A percentile compares a stretch with the other conserved stretches of the same genome.
These are phyloP conservation scores for Hypoxylon intermedium DNA, from an alignment of 495 filamentous ascomycete genomes.

Conservation along the genomic window DNA sequence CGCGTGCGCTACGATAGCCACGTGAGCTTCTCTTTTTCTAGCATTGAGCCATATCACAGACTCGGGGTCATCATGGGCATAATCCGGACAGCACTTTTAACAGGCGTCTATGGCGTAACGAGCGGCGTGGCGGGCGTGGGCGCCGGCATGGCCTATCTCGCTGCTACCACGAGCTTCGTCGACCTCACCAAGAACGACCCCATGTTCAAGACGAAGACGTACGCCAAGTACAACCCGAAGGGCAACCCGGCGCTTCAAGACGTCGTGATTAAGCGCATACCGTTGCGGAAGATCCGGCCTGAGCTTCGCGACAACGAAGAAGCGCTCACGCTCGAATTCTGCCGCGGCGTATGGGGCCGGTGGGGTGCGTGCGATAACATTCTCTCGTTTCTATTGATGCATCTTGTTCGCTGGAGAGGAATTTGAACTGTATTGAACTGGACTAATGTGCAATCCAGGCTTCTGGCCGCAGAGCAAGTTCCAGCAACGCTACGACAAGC, in stretches of 20 bases:
- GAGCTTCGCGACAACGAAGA: constrained; percentile 66
- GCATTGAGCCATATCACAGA: background rate
- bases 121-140: constrained; percentile 43
- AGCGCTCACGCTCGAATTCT: constrained; percentile 67
- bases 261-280: constrained; percentile 66
- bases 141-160: constrained; percentile 38
- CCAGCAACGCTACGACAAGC: constrained; percentile 68
- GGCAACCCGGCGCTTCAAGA: constrained; percentile 68
- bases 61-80: constrained; percentile 53
- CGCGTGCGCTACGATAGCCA: background rate
- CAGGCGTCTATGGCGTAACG: constrained; percentile 46
- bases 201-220: constrained; percentile 64
- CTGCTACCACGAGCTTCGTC: constrained; percentile 43
- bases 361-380: constrained; percentile 61
- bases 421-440: no score
- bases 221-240: constrained; percentile 65
- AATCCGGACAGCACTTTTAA: constrained; percentile 50
- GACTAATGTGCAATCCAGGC: constrained; percentile 49
- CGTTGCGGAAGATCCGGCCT: constrained; percentile 67
- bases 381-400: constrained; percentile 9
- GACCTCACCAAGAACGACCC: constrained; percentile 63
- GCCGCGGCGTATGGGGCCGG: constrained; percentile 70
- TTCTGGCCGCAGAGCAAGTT: constrained; percentile 68
- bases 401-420: background rate
- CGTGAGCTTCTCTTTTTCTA: background rate